These are phyloP conservation scores for Nakazawaea ambrosiae DNA, from an alignment of 805 yeast genomes.

Conservation along the genomic window DNA sequence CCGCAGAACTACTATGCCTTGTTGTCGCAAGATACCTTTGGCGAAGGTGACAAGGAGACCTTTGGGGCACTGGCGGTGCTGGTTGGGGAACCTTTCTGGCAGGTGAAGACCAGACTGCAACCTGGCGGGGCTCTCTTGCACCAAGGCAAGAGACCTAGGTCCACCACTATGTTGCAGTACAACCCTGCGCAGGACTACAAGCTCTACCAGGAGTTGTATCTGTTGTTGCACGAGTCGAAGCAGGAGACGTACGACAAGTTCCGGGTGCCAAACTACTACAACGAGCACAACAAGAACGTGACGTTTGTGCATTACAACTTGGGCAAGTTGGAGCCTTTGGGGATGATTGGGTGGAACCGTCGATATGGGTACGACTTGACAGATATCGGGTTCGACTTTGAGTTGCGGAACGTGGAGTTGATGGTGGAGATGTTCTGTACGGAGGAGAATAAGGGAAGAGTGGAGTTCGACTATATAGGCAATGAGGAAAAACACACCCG, in stretches of 20 bases:
- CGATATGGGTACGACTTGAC: constrained; percentile 10
- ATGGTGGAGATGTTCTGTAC: constrained; percentile 21
- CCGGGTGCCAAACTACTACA: constrained; percentile 8
- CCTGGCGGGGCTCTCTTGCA: constrained; percentile 31
- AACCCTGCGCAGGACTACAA: constrained; percentile 27
- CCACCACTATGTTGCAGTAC: constrained; percentile 18
- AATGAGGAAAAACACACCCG: not conserved
- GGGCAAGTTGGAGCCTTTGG: constrained; percentile 9
- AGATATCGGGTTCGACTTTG: constrained; percentile 20
- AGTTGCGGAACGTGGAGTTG: constrained; percentile 19
- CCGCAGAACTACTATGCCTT: constrained; percentile 51
- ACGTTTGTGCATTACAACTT: constrained; percentile 10
- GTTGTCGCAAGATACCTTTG: constrained; percentile 55
- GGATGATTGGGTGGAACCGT: constrained; percentile 9
- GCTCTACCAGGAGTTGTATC: constrained; percentile 13
- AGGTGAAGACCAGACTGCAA: constrained; percentile 21
- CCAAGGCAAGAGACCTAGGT: constrained; percentile 10
- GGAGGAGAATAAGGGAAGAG: not conserved
- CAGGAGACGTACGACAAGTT: constrained; percentile 3
- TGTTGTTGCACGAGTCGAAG: not conserved
- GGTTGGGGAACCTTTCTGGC: constrained; percentile 34
- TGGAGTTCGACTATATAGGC: constrained; percentile 1
- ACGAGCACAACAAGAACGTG: constrained; percentile 3
- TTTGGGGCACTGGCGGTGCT: constrained; percentile 53
- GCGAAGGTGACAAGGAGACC: constrained; percentile 68